Evolutionary conservation across 768 basidiomycete species (phyloP), one percentile per base, ranked within the genome.

Genomic region (Suillus weaverae): DNA sequence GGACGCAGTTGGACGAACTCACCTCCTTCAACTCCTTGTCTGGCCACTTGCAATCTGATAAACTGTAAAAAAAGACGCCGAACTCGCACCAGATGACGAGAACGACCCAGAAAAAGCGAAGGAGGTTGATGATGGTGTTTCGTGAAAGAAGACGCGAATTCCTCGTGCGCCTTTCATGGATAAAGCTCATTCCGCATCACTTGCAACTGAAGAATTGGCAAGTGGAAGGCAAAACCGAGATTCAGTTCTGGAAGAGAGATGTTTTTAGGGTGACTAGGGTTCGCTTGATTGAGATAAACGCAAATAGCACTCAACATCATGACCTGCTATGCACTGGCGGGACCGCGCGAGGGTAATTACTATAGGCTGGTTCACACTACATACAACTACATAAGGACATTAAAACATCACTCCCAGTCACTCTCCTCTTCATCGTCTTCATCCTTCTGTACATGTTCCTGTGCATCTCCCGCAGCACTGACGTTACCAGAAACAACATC

Each of bases 61-160:
- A 68, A 68, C 80, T 84, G 81, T 83, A 86, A 67, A 83, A 84
- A 73, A 86, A 90, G 20, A 78, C 73, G 11, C 86, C 86, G 36
- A 85, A 70, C 68, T 93, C 91, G 61, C 84, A 89, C 85, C 87
- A 89, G 30, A 90, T 77, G 56, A 92, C 77, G 14, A 85, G 64
- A 2, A 86, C 69, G 53, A 89, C 74, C 85, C 87, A 88, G 53
- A 83, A 63, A 35, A 84, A 67, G 18, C 84, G 82, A 46, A 85
- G 76, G n/a, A 75, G 74, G 67, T 83, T 81, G 51, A 82, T 75
- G 30, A 78, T 64, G 44, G 80, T 63, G 5, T 74, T 64, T 43
- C 73, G 80, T 44, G 72, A 69, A 60, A 70, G 56, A 2, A 75
- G 64, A 64, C 68, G 73, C 64, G 72, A 72, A 54, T 46, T 70